These are phyloP conservation scores for Buxus sempervirens DNA, from an alignment of 164 flowering plant species.

Conservation along the genomic window DNA sequence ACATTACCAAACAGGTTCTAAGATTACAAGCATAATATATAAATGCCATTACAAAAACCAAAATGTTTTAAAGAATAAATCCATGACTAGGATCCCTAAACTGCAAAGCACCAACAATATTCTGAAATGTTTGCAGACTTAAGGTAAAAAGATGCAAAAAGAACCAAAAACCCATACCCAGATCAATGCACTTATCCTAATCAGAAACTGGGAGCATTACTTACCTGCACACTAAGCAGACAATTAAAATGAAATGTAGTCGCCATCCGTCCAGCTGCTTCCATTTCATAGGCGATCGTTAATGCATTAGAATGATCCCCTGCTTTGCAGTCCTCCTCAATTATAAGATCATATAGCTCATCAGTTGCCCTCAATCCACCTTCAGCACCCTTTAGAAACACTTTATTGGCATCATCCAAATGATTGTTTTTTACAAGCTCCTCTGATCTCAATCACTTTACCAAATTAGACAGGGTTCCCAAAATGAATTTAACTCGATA, in stretches of 20 bases:
- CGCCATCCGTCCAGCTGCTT: constrained; percentile 93
- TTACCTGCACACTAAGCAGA: constrained; percentile 91
- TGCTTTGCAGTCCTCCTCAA: constrained; percentile 83
- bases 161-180: background rate
- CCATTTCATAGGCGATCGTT: constrained; percentile 95
- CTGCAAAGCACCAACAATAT: background rate
- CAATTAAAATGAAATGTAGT: constrained; percentile 94
- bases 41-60: background rate
- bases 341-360: constrained; percentile 78
- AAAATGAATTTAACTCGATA: constrained; percentile 2
- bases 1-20: no score
- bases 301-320: constrained; percentile 98
- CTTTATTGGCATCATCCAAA: constrained; percentile 78
- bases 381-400: constrained; percentile 83
- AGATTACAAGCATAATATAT: background rate
- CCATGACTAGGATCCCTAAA: background rate
- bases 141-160: background rate
- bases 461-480: constrained; percentile 8
- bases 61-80: background rate
- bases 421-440: constrained; percentile 68
- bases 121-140: background rate
- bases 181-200: background rate
- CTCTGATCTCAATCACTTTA: constrained; percentile 43
- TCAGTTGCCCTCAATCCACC: constrained; percentile 90
- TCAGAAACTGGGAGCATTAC: constrained; percentile 5